phyloP scores from a whole-genome alignment of 2,329 filamentous ascomycete species.

The Geosmithia putterillii region DNA sequence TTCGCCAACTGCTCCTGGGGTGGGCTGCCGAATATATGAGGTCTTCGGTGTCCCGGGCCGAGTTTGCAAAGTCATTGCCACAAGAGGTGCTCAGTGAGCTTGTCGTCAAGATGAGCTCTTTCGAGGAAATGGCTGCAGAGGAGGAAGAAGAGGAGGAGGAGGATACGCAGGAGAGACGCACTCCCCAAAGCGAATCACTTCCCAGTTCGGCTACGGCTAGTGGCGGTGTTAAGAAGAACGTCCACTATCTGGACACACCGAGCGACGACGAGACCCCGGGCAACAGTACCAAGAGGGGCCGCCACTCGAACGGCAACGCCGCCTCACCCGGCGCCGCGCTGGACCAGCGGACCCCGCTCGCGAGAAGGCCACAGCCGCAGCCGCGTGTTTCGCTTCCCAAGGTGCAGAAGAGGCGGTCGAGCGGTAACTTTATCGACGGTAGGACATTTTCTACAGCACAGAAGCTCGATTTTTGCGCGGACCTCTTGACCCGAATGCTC shows the following conservation, averaged over 20 bases:
- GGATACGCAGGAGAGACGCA: background rate
- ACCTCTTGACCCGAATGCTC: constrained; percentile 47
- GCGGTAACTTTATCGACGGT: constrained; percentile 16
- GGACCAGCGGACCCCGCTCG: constrained; percentile 11
- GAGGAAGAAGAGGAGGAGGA: background rate
- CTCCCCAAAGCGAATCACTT: constrained; percentile 4
- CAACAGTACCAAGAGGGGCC: constrained; percentile 23
- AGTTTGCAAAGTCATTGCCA: constrained; percentile 48
- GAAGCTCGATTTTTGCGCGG: constrained; percentile 46
- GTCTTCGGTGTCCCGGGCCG: constrained; percentile 39
- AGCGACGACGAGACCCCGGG: constrained; percentile 22
- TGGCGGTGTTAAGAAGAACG: constrained; percentile 23
- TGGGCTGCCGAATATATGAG: constrained; percentile 55
- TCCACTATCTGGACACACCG: constrained; percentile 34
- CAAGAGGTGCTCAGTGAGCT: constrained; percentile 51
- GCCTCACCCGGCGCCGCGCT: constrained; percentile 4
- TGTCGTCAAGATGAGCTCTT: constrained; percentile 47
- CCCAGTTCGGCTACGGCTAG: constrained; percentile 8
- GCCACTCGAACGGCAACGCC: constrained; percentile 19
- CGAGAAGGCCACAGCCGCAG: constrained; percentile 10
- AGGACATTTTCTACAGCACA: constrained; percentile 20
- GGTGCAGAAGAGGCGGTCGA: constrained; percentile 20
- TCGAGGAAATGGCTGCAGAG: constrained; percentile 23
- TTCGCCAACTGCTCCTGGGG: constrained; percentile 43
- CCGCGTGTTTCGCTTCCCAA: constrained; percentile 18